These are phyloP conservation scores for Candida taoyuanica DNA, from an alignment of 805 yeast species.

Conservation along the genomic window DNA sequence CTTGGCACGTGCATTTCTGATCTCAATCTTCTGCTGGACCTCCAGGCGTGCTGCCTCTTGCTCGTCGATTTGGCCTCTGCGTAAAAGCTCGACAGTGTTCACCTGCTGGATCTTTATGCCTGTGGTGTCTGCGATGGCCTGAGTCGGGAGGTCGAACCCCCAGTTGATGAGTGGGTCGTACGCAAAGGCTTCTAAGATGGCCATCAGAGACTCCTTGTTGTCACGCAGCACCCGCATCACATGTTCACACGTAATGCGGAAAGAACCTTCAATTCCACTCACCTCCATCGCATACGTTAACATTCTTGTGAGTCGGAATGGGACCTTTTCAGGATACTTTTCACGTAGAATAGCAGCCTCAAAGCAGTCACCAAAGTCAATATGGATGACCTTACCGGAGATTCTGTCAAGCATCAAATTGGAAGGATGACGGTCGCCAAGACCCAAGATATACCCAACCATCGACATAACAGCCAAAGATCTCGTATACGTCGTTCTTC, in stretches of 20 bases:
- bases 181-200: constrained; percentile 96
- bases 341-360: constrained; percentile 97
- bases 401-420: constrained; percentile 91
- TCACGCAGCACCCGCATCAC: constrained; percentile 93
- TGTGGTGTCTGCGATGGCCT: constrained; percentile 68
- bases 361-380: constrained; percentile 98
- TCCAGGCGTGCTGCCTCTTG: constrained; percentile 70
- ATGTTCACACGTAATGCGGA: constrained; percentile 93
- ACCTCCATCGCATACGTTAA: constrained; percentile 98
- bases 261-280: constrained; percentile 96
- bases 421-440: constrained; percentile 98
- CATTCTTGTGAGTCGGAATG: constrained; percentile 95
- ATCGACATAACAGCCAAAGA: constrained; percentile 98
- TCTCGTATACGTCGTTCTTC: constrained; percentile 93
- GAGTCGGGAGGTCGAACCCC: constrained; percentile 94
- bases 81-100: constrained; percentile 64
- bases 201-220: constrained; percentile 95
- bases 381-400: constrained; percentile 94
- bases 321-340: constrained; percentile 97
- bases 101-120: constrained; percentile 64
- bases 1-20: constrained; percentile 85
- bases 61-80: constrained; percentile 71
- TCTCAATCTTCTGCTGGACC: constrained; percentile 62
- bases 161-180: constrained; percentile 97
- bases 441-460: constrained; percentile 95